Evolutionary conservation across 2,329 filamentous ascomycete species (phyloP).

Genomic region (Colletotrichum somersetense): DNA sequence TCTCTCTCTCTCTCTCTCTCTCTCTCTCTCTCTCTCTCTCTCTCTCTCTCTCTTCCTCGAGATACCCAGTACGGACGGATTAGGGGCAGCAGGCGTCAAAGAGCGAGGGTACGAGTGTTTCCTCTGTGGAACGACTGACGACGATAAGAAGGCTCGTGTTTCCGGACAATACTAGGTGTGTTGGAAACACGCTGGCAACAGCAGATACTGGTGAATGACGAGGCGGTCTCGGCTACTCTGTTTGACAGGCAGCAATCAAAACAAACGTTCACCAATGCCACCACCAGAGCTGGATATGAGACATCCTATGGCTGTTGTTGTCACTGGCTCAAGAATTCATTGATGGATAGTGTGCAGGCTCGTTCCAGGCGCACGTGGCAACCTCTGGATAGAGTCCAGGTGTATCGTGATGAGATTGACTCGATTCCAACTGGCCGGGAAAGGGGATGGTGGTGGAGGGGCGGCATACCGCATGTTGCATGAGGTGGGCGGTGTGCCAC

Average conservation of each 20-base stretch:
- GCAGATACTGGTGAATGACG: background rate
- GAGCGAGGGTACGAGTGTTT: background rate
- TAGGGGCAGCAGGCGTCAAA: slow-evolving; percentile 14
- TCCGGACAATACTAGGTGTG: background rate
- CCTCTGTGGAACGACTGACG: background rate
- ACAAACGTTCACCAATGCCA: background rate
- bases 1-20: too few relatives aligned
- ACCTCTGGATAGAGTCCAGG: background rate
- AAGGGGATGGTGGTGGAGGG: background rate
- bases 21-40: too few relatives aligned
- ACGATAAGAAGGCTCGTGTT: background rate
- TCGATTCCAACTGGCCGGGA: background rate
- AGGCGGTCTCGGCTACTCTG: too few relatives aligned
- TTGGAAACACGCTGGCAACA: background rate
- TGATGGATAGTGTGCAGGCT: too few relatives aligned
- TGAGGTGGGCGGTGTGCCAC: background rate
- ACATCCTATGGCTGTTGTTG: background rate
- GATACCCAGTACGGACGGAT: slow-evolving; percentile 25
- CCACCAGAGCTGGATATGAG: background rate
- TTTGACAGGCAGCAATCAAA: background rate
- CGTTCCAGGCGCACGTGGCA: background rate
- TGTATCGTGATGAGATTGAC: background rate
- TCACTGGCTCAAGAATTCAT: background rate
- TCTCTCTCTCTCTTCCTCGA: background rate
- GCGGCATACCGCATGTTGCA: slow-evolving; percentile 24